Base-by-base conservation (phyloP, 805 yeast genomes). In the Teunomyces stri region DNA sequence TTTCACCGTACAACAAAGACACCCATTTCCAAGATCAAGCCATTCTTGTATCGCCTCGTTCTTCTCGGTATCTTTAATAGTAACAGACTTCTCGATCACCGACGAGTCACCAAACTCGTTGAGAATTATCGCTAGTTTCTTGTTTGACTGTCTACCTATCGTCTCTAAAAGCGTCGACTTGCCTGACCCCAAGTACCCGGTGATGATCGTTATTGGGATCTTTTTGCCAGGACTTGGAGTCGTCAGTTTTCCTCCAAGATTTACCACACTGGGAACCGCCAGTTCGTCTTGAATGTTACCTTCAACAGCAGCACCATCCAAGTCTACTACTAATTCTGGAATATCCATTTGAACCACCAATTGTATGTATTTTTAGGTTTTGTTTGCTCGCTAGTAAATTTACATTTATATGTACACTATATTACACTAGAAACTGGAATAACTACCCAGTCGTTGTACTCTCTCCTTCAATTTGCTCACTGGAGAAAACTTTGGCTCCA, bases 11-110 rank as follows among this genome's bases (percentile, higher is more conserved):
- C 99, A 94, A 62, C 99, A 94, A 34, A 94, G 74, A 65, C 99
- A 94, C 1, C 99, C 99, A 61, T 94, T 94, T 1, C 97, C 98
- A 29, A 94, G 71, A 62, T 94, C 99, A 2, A 94, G 74, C 99
- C 99, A 94, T 60, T 94, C 97, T 57, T 90, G 88, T 44, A 87
- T 85, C 2, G 82, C 70, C 18, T 63, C 64, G 30, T 61, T 59
- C 3, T 74, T 69, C 6, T 72, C 73, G 6, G 78, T 74, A 28
- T 76, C 79, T 46, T 75, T 70, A 7, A 92, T 83, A 0, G 95
- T 86, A 47, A 94, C 75, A 1, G 95, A 79, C 61, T 87, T 87
- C 63, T 94, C 99, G 51, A 94, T 90, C 42, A 84, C 95, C 15
- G 89, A 78, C 0, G 97, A 84, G 64, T 89, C 95, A 11, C 96